Base-by-base conservation (phyloP, 495 filamentous ascomycete species). In the Aspergillus leporis region DNA sequence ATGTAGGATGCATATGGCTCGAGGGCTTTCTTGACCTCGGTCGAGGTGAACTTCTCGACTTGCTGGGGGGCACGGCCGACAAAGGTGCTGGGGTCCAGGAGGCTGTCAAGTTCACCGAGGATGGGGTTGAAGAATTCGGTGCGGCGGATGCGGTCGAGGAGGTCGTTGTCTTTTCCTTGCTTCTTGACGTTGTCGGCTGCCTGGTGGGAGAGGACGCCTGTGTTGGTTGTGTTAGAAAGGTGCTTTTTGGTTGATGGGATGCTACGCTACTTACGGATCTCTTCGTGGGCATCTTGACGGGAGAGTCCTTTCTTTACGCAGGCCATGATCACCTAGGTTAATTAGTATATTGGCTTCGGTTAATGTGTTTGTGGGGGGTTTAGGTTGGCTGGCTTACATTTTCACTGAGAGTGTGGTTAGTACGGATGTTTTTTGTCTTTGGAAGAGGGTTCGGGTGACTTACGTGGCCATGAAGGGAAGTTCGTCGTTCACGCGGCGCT, bases 271-370 rank as follows among this genome's bases (percentile, higher is more conserved):
- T 59, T 72, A 71, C 80, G 79, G 59, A 98, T 92, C 68, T 91
- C 79, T 77, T 98, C 94, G 71, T 98, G 95, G 4, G 94, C 89
- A 23, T 97, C 90, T 70, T 98, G 94, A 51, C 95, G 81, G 41
- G 85, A 90, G 14, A 80, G 82, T 30, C 92, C 92, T 62, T 88
- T 82, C 59, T 81, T 80, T 40, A 90, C 86, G 51, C 94, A 82
- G 67, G 85, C 85, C 92, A 96, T 96, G 72, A 98, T 91, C 66
- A 97, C 89, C 73, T 88, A 47, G 16, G 6, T 21, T 18, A 47
- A 43, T 69, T 64, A 70, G 62, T 59, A 54, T 50, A 25, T 46
- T 56, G 32, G n/a, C n/a, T n/a, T n/a, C n/a, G n/a, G 19, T 30
- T 19, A 12, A 21, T 38, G 18, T 50, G 3, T 28, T 14, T n/a